Evolutionary conservation across 345 rosid species (phyloP).

Genomic region (Dovyalis caffra): DNA sequence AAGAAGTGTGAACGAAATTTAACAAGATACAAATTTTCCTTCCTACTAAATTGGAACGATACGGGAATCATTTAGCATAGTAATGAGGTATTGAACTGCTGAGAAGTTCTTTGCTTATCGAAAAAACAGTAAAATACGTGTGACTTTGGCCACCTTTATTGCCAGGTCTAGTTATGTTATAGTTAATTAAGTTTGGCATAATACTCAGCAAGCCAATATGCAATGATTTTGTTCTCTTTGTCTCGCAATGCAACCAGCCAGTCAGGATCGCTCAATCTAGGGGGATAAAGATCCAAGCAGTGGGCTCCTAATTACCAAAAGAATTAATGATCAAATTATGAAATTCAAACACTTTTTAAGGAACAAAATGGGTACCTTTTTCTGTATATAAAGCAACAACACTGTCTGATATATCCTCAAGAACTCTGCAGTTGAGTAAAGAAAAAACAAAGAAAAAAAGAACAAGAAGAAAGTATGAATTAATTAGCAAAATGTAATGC

Average conservation of each 20-base stretch:
- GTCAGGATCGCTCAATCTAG: conserved; percentile 33
- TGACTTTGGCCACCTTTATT: too few relatives aligned
- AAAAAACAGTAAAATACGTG: too few relatives aligned
- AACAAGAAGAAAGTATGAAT: background rate
- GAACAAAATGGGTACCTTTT: conserved; percentile 20
- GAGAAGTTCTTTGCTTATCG: too few relatives aligned
- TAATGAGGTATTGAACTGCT: too few relatives aligned
- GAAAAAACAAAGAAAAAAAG: background rate
- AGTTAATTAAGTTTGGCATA: conserved; percentile 11
- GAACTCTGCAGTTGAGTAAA: conserved; percentile 28
- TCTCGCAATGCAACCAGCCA: conserved; percentile 41
- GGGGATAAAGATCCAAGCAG: conserved; percentile 27
- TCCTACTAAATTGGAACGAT: too few relatives aligned
- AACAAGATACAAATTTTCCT: too few relatives aligned
- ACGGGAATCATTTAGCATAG: too few relatives aligned
- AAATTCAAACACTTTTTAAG: background rate
- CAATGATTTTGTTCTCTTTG: conserved; percentile 35
- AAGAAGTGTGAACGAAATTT: too few relatives aligned
- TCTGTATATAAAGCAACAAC: conserved; percentile 39
- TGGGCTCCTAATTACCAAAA: conserved; percentile 39
- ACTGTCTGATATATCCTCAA: conserved; percentile 42
- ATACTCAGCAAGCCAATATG: conserved; percentile 38
- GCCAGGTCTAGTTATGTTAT: too few relatives aligned
- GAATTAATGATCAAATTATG: background rate
- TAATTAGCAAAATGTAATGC: background rate